Percentiles rank a stretch among this genome's conserved stretches.
Conservation (phyloP, 441 rosid species). For the Pelargonium fulgidum region DNA sequence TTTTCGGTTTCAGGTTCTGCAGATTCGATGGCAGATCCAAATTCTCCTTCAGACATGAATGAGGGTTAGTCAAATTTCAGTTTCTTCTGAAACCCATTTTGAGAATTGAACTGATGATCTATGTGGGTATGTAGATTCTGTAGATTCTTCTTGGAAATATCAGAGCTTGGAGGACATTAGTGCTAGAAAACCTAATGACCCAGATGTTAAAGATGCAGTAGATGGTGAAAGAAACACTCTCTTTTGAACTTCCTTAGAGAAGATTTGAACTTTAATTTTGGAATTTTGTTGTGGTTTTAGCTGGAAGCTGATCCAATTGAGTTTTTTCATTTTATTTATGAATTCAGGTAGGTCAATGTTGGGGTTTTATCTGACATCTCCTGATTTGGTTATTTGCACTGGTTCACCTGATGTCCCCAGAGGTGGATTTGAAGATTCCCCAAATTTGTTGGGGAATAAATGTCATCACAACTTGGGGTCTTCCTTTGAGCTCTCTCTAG, state of each 20-base stretch:
- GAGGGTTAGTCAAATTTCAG: constrained; percentile 24
- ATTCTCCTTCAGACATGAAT: constrained; percentile 21
- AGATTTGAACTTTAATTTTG: neutral
- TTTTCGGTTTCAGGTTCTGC: neutral
- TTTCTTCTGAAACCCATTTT: constrained; percentile 4
- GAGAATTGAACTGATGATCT: constrained; percentile 9
- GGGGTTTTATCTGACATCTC: constrained; percentile 58
- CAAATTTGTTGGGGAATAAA: constrained; percentile 29
- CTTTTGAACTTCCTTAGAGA: neutral
- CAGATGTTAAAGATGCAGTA: constrained; percentile 15
- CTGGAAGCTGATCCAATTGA: constrained; percentile 1
- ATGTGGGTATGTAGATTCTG: neutral
- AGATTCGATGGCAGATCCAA: constrained; percentile 32
- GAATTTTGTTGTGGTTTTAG: neutral
- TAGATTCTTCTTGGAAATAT: constrained; percentile 28
- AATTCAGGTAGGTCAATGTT: constrained; percentile 44
- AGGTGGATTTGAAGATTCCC: constrained; percentile 35
- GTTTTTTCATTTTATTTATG: neutral
- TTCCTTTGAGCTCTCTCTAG: constrained; percentile 66
- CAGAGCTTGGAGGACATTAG: constrained; percentile 19
- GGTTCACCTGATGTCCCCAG: constrained; percentile 62
- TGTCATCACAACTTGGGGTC: constrained; percentile 18
- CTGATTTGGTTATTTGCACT: constrained; percentile 60
- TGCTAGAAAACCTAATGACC: constrained; percentile 15
- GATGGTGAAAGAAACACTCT: constrained; percentile 24